These are phyloP conservation scores for Quercus mongolica DNA, from an alignment of 306 rosid species.

Conservation along the genomic window DNA sequence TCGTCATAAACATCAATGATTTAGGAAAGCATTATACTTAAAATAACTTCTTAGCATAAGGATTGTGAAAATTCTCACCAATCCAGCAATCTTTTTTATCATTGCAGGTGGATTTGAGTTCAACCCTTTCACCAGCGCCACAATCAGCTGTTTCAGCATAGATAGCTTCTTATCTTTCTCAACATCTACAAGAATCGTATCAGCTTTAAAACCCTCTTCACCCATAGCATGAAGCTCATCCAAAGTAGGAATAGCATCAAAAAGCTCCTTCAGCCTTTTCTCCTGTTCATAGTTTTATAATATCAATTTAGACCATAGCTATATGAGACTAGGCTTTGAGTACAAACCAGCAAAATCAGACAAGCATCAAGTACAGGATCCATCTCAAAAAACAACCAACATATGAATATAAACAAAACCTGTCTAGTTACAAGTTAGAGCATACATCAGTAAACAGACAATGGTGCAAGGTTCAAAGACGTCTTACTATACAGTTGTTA, in stretches of 20 bases:
- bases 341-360: neutral
- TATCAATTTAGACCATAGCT: conserved; percentile 3
- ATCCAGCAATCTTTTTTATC: conserved; percentile 94
- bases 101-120: conserved; percentile 82
- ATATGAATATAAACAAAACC: neutral
- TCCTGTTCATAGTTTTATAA: conserved; percentile 51
- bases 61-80: conserved; percentile 44
- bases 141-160: conserved; percentile 83
- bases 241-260: conserved; percentile 77
- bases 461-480: neutral
- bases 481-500: neutral
- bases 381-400: neutral
- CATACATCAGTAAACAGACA: neutral
- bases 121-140: conserved; percentile 82
- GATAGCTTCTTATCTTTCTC: conserved; percentile 90
- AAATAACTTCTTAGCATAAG: neutral
- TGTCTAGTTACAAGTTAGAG: neutral
- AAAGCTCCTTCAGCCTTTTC: conserved; percentile 78
- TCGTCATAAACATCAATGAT: neutral
- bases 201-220: conserved; percentile 76
- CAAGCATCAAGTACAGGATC: conserved; percentile 4
- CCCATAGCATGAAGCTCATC: conserved; percentile 82
- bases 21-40: neutral
- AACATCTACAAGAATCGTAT: conserved; percentile 85
- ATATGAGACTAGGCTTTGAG: neutral